Conservation (phyloP, 2,329 filamentous ascomycete genomes). For the Cladosporium sp. region DNA sequence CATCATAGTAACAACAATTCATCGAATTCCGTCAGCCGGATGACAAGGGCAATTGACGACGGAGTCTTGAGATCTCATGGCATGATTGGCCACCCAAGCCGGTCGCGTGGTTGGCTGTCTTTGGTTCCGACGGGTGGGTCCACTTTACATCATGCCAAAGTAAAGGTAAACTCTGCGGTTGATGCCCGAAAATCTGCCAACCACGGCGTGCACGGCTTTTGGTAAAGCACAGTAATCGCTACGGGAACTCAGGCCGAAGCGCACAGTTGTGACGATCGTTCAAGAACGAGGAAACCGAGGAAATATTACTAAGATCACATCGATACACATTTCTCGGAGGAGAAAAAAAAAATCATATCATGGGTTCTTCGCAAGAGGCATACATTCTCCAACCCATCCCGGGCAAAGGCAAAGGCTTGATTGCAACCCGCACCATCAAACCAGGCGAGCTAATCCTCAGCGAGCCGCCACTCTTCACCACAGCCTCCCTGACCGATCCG, state of each 20-base stretch:
- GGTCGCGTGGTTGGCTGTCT: not conserved
- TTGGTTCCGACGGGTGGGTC: not conserved
- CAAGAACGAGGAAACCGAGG: no score
- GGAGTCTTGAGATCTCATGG: no score
- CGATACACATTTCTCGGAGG: not conserved
- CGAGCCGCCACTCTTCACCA: constrained; percentile 37
- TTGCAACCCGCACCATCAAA: constrained; percentile 35
- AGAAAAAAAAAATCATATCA: not conserved
- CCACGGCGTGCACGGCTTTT: not conserved
- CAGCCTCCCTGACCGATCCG: constrained; percentile 19
- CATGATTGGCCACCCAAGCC: not conserved
- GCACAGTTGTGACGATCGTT: no score
- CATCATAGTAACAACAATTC: no score
- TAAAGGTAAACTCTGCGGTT: not conserved
- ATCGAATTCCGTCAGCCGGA: no score
- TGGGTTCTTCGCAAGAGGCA: not conserved
- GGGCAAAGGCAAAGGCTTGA: constrained; percentile 39
- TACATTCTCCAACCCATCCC: constrained; percentile 18
- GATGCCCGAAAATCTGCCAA: not conserved
- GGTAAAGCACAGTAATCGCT: no score
- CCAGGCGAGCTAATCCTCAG: constrained; percentile 39
- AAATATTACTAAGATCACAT: not conserved
- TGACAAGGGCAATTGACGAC: no score
- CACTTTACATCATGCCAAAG: not conserved
- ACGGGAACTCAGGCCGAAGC: no score